A percentile compares a stretch with the other conserved stretches of the same genome.
Conservation (phyloP, 129 eudicot species). For the Ambrosia trifida region DNA sequence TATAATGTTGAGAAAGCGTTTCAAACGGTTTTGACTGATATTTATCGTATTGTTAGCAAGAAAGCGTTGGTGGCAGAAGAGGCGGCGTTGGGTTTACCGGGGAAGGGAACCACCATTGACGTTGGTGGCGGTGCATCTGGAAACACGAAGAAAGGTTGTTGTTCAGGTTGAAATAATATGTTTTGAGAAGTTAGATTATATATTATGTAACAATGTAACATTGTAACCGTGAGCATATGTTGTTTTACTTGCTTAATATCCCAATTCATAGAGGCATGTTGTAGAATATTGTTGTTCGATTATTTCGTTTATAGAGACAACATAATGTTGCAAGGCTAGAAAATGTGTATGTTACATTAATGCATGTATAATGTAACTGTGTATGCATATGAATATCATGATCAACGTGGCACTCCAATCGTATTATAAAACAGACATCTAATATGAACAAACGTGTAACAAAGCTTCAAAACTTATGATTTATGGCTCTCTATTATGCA, state of each 20-base stretch:
- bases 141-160: constrained; percentile 42
- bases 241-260: background rate
- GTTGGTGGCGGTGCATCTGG: constrained; percentile 42
- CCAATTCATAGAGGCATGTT: background rate
- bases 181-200: background rate
- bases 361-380: too few species aligned
- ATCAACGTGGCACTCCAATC: too few species aligned
- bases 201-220: constrained; percentile 13
- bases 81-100: constrained; percentile 48
- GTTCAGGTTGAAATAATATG: constrained; percentile 40
- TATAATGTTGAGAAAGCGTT: constrained; percentile 57
- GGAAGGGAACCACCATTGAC: constrained; percentile 64
- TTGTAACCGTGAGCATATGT: too few species aligned
- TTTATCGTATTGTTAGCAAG: constrained; percentile 60
- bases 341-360: too few species aligned
- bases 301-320: background rate
- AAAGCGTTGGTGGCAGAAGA: constrained; percentile 68
- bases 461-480: too few species aligned
- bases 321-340: background rate
- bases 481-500: too few species aligned
- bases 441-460: too few species aligned
- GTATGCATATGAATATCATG: too few species aligned
- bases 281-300: constrained; percentile 15
- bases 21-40: constrained; percentile 59
- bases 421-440: too few species aligned